Evolutionary conservation across 345 rosid species (phyloP).

Genomic region (Xanthoceras sorbifolium): DNA sequence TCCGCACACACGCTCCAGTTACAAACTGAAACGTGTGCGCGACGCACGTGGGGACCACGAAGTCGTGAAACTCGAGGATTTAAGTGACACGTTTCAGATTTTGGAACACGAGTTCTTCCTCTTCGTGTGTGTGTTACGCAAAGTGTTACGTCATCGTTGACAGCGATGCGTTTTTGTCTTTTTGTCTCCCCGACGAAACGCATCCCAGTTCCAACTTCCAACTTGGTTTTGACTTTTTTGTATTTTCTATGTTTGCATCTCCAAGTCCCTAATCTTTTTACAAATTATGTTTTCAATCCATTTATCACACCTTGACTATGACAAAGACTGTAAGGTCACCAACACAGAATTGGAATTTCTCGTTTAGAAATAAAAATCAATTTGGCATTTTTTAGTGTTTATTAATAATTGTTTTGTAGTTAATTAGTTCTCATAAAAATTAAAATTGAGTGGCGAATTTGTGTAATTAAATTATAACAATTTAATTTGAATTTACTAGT

Average conservation of each 20-base stretch:
- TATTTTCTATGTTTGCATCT: neutral
- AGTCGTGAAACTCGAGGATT: conserved; percentile 10
- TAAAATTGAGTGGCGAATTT: no score
- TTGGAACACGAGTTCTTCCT: neutral
- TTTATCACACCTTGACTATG: no score
- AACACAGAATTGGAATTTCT: neutral
- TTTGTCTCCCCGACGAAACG: conserved; percentile 12
- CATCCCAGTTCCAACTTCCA: conserved; percentile 26
- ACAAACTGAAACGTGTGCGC: conserved; percentile 4
- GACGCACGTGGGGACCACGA: conserved; percentile 16
- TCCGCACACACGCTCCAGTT: neutral
- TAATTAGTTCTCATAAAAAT: no score
- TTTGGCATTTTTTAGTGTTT: no score
- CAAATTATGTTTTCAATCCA: neutral
- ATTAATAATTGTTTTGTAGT: no score
- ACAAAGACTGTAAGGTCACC: no score
- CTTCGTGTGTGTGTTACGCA: conserved; percentile 19
- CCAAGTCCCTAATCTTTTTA: conserved; percentile 12
- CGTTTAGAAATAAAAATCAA: neutral
- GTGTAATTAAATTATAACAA: no score
- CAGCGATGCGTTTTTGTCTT: conserved; percentile 28
- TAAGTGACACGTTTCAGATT: conserved; percentile 19
- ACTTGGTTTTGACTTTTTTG: conserved; percentile 21
- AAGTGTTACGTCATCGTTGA: conserved; percentile 27
- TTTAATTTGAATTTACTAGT: no score